Evolutionary conservation across 495 filamentous ascomycete species (phyloP).

Genomic region (Lindgomyces ingoldianus): DNA sequence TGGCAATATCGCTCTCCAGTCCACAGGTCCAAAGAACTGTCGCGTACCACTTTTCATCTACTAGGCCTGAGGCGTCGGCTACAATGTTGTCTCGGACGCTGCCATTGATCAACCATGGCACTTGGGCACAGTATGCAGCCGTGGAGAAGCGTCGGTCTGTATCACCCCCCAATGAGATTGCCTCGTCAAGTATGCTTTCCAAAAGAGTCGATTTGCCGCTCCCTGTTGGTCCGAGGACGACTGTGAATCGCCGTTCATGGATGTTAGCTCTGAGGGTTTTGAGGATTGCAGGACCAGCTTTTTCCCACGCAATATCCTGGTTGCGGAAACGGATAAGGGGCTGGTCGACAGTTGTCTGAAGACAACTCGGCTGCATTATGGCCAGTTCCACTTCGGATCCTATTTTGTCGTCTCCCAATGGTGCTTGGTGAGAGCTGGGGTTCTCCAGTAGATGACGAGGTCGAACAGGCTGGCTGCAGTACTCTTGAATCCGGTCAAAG

Average conservation of each 20-base stretch:
- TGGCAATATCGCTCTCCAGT: neutral
- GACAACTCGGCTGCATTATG: neutral
- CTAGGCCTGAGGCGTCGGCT: neutral
- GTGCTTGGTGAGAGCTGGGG: constrained; percentile 2
- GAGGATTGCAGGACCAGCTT: constrained; percentile 2
- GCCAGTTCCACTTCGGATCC: neutral
- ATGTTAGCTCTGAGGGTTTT: constrained; percentile 1
- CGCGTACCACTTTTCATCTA: constrained; percentile 1
- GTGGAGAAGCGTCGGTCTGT: neutral
- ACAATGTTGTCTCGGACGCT: constrained; percentile 1
- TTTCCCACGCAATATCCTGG: constrained; percentile 3
- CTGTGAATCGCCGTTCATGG: neutral
- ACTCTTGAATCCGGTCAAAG: constrained; percentile 17
- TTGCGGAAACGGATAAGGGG: neutral
- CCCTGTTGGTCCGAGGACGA: constrained; percentile 2
- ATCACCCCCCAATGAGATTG: neutral
- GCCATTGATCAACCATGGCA: constrained; percentile 2
- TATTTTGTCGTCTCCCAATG: neutral
- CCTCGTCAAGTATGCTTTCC: neutral
- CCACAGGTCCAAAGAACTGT: constrained; percentile 5
- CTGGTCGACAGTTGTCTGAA: neutral
- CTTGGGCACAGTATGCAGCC: constrained; percentile 2
- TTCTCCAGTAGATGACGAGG: constrained; percentile 11
- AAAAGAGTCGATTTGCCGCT: constrained; percentile 2
- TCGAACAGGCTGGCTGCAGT: constrained; percentile 14